These are phyloP conservation scores for Conticribra weissflogii DNA, from an alignment of 108 stramenopile species.

Conservation along the genomic window DNA sequence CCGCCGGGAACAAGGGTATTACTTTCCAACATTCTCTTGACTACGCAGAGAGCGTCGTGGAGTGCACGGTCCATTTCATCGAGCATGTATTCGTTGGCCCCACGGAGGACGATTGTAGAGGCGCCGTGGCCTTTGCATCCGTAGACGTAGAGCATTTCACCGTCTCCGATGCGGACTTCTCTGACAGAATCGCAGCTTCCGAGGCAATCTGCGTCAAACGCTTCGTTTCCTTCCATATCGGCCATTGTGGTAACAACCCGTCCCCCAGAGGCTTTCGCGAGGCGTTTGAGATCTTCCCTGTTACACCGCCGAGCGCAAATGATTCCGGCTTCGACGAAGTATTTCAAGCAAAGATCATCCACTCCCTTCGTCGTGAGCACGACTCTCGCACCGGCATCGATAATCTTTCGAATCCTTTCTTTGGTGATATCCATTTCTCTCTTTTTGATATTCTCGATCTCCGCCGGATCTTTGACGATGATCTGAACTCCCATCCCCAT, in stretches of 20 bases:
- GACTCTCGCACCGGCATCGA: slow-evolving; percentile 96
- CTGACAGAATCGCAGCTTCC: slow-evolving; percentile 91
- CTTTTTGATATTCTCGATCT: slow-evolving; percentile 96
- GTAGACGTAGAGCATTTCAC: slow-evolving; percentile 97
- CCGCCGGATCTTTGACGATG: slow-evolving; percentile 87
- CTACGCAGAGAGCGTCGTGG: slow-evolving; percentile 97
- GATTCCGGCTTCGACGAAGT: slow-evolving; percentile 99
- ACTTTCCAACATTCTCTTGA: slow-evolving; percentile 98
- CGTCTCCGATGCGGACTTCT: slow-evolving; percentile 97
- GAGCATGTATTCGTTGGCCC: slow-evolving; percentile 99
- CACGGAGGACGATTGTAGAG: slow-evolving; percentile 96
- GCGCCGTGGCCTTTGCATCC: slow-evolving; percentile 89
- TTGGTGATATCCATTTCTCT: slow-evolving; percentile 99
- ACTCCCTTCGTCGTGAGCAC: slow-evolving; percentile 99
- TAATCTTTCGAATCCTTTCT: slow-evolving; percentile 98
- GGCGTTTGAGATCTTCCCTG: slow-evolving; percentile 96
- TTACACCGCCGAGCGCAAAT: slow-evolving; percentile 94
- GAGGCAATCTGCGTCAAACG: slow-evolving; percentile 90
- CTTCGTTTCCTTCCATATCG: slow-evolving; percentile 98
- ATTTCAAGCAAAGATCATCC: slow-evolving; percentile 99
- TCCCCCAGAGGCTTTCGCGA: slow-evolving; percentile 99
- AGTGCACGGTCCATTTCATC: slow-evolving; percentile 99
- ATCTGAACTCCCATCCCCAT: slow-evolving; percentile 99
- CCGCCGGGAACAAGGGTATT: slow-evolving; percentile 98
- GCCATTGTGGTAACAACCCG: slow-evolving; percentile 95